These are phyloP conservation scores for Fusarium metavorans DNA, from an alignment of 2,329 filamentous ascomycete genomes.

Conservation along the genomic window DNA sequence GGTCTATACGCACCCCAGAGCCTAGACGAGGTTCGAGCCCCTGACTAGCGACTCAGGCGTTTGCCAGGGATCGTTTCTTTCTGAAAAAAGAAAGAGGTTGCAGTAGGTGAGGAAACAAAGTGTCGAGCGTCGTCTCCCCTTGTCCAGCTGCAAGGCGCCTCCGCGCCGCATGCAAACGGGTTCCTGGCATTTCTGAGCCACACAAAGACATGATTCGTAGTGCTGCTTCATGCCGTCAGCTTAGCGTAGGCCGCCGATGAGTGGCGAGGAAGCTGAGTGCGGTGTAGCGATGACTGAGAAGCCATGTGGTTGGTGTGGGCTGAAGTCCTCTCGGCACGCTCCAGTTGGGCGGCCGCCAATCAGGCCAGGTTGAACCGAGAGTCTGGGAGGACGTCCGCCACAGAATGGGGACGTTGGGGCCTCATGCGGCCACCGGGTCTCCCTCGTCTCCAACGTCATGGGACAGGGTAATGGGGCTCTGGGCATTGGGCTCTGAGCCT, in stretches of 20 bases:
- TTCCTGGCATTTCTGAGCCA: constrained; percentile 25
- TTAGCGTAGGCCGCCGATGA: constrained; percentile 43
- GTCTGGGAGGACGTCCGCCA: constrained; percentile 36
- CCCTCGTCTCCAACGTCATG: constrained; percentile 35
- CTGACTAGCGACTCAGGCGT: constrained; percentile 41
- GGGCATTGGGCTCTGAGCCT: constrained; percentile 6
- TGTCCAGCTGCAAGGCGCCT: constrained; percentile 34
- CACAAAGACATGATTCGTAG: constrained; percentile 23
- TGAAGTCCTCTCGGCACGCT: constrained; percentile 28
- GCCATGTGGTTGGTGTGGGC: constrained; percentile 30
- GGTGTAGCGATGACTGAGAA: constrained; percentile 33
- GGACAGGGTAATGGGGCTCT: constrained; percentile 1
- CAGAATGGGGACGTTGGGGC: constrained; percentile 33
- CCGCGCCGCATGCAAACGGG: constrained; percentile 13
- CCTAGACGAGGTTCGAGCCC: constrained; percentile 37
- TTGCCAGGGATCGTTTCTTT: constrained; percentile 23
- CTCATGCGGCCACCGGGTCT: constrained; percentile 29
- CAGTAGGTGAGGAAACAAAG: constrained; percentile 8
- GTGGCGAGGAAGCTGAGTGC: constrained; percentile 39
- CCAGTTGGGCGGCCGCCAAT: constrained; percentile 44
- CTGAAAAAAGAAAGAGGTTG: constrained; percentile 11
- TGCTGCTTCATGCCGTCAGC: constrained; percentile 29
- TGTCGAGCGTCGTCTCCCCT: constrained; percentile 24
- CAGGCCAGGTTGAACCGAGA: constrained; percentile 42
- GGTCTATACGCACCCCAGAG: constrained; percentile 34